Base-by-base conservation (phyloP, 1,139 yeast genomes). In the Sugiyamaella japonica region DNA sequence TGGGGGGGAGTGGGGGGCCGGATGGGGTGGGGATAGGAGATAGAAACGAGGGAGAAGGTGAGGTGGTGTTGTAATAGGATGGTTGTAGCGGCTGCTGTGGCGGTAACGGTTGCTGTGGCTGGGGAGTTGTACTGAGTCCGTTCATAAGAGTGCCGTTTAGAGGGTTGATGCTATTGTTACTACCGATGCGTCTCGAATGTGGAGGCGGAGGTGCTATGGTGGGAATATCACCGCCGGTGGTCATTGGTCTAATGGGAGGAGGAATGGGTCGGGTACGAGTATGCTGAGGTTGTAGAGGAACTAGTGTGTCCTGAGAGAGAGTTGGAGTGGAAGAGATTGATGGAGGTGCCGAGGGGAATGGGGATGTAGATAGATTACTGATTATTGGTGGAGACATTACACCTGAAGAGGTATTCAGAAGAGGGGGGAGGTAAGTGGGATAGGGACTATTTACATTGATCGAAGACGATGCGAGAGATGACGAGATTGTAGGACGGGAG, bases 171-270 rank as follows among this genome's bases (percentile, higher is more conserved):
- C 29, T 42, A 53, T 32, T 42, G 47, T 25, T 28, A 28, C 59
- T 53, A 23, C 36, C 41, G 20, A 38, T 29, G 43, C 64, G 34
- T 31, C 65, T 49, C 2, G 63, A 61, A 38, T 54, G 61, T 10
- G 64, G 64, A 13, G 64, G 64, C 7, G 63, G 63, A 6, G 64
- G 63, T 3, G 63, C 55, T 28, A 60, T 57, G 9, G 53, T 40
- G 1, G 63, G 61, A 7, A 58, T 53, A 9, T 50, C 55, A 15
- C 29, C 28, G 2, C 44, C 43, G 5, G 56, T 28, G 5, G 48
- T 32, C 39, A 50, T 39, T 13, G 53, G 55, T n/a, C 48, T 44
- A 15, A 51, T 52, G 2, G 58, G 55, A 5, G 53, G 58, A 9
- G 58, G 58, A 10, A 53, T 38, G n/a, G 58, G 54, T 31, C 54